Evolutionary conservation across 495 filamentous ascomycete species (phyloP).

Genomic region (Lophiotrema nucula): DNA sequence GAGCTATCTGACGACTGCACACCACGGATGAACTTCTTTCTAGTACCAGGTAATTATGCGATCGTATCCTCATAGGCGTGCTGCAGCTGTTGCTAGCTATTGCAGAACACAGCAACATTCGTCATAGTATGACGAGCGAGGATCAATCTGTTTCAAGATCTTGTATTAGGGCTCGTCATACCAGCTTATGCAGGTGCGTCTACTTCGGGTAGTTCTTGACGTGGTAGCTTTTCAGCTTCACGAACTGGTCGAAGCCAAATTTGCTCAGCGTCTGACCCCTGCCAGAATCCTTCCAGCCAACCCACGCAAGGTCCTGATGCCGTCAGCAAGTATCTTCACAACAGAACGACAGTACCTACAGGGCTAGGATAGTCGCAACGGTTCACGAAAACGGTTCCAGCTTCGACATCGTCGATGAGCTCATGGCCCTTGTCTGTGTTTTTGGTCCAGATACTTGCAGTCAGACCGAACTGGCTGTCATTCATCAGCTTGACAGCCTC

Average conservation of each 20-base stretch:
- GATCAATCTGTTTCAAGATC: neutral
- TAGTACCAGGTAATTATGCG: too few species aligned
- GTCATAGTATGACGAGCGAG: too few species aligned
- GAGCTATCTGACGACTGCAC: too few species aligned
- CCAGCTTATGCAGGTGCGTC: constrained; percentile 7
- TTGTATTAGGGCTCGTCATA: constrained; percentile 1
- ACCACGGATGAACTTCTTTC: too few species aligned
- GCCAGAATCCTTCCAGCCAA: constrained; percentile 95
- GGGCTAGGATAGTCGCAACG: constrained; percentile 90
- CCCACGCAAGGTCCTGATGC: constrained; percentile 88
- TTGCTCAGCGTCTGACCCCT: constrained; percentile 84
- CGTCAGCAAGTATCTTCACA: constrained; percentile 1
- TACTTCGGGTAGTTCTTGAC: constrained; percentile 82
- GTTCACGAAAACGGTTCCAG: constrained; percentile 96
- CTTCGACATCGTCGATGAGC: constrained; percentile 78
- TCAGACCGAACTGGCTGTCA: constrained; percentile 89
- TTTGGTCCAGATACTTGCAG: constrained; percentile 98
- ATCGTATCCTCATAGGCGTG: too few species aligned
- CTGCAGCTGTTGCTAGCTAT: too few species aligned
- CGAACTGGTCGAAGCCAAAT: constrained; percentile 91
- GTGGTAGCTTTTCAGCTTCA: constrained; percentile 94
- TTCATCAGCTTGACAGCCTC: constrained; percentile 90
- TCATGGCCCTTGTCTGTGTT: constrained; percentile 74
- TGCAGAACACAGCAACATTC: too few species aligned
- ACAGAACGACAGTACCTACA: constrained; percentile 53